Base-by-base conservation (phyloP, 331 rosid genomes). In the Erythrophleum ivorense region DNA sequence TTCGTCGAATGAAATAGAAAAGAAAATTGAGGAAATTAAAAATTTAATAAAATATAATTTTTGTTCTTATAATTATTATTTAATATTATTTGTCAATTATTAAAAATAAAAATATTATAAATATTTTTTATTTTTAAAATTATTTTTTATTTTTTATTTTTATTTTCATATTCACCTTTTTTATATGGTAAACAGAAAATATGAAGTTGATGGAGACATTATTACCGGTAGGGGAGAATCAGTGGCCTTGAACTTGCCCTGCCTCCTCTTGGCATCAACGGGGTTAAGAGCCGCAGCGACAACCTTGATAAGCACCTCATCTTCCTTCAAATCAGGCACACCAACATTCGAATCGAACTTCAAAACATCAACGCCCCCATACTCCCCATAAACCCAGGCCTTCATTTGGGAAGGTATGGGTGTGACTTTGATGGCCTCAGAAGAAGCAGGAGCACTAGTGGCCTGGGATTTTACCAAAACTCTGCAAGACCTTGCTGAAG, bases 141-240 rank as follows among this genome's bases (percentile, higher is more conserved):
- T 24, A 24, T 24, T 24, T 24, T n/a, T 24, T 24, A 0, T 0
- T 24, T 24, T 24, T 24, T 24, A 24, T 24, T 24, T 24, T 24
- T 24, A 24, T 24, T 24, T 24, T 24, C 29, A 24, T 24, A 24
- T 24, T 24, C 29, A 24, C 29, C 29, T 24, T 24, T 24, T 24
- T 24, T 24, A 24, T 24, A 24, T 24, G 29, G 4, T 33, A 12
- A 63, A 34, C 45, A 34, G 1, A 63, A 63, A 63, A 33, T 3
- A 82, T 2, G 0, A 10, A 40, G 36, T 66, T 18, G 15, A 60
- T 65, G 41, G 40, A 33, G 45, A 50, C 71, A 34, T 5, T 54
- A 43, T 80, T 24, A 93, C 98, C 92, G 98, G 97, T 79, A 96
- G 98, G 21, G 97, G 95, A 83, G 98, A 94, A 81, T 95, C 98